Base-by-base conservation (phyloP, 768 basidiomycete species). In the Royoungia palumana region DNA sequence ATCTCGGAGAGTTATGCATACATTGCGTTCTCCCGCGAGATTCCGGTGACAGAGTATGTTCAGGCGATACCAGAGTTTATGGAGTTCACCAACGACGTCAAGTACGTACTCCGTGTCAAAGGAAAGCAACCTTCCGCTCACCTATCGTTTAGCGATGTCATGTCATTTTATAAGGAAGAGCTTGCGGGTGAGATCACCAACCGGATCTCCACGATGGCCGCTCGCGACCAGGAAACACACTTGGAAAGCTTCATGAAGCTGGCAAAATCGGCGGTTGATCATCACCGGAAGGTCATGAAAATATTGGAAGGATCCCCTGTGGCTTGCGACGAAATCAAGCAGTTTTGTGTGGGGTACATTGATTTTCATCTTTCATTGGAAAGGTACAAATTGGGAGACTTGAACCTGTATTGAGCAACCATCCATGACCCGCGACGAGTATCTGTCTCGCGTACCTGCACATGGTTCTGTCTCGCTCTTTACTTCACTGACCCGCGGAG, bases 91-190 rank as follows among this genome's bases (percentile, higher is more conserved):
- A 55, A 62, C 34, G 58, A 65, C 37, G 55, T 44, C 25, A 72
- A 72, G 74, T 72, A 19, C 41, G 69, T 60, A 1, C 20, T 30
- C 22, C 42, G 21, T 30, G n/a, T 20, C 14, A 16, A 19, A 22
- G 5, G 3, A 14, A 32, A 39, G 4, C 10, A 20, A n/a, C 8
- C 2, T 5, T 30, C 25, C n/a, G 20, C 24, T 44, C 22, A 44
- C 14, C 1, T 9, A 11, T 8, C 38, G 24, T 55, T 34, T 9
- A 71, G 70, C 46, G 70, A 72, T 41, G 53, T 72, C 13, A 56
- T 70, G 10, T 70, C 68, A 0, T 71, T 72, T 37, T 67, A 71
- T 35, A 56, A 72, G 45, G 72, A 73, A 56, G 71, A 72, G 39
- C 41, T 63, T 3, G 62, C 38, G 0, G 68, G 63, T 9, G 72